phyloP scores from a whole-genome alignment of 257 asterid species.

The Scutellaria baicalensis region DNA sequence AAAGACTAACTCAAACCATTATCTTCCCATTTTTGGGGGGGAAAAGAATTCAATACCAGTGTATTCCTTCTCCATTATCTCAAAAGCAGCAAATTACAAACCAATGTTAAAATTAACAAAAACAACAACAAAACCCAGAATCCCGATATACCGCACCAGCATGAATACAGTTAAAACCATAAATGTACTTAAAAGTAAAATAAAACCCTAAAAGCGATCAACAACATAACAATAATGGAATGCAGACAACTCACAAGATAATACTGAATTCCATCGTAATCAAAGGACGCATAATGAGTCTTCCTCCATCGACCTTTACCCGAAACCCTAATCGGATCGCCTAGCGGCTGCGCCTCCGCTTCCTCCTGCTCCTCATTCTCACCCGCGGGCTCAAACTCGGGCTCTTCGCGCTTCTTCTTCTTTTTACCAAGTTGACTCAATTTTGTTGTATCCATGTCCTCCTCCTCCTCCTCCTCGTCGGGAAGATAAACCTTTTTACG shows the following conservation, averaged over 20 bases:
- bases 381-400: constrained; percentile 17
- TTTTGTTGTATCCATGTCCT: constrained; percentile 27
- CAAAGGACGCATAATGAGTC: constrained; percentile 46
- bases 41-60: not conserved
- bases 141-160: not conserved
- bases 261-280: constrained; percentile 66
- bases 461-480: constrained; percentile 36
- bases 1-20: not conserved
- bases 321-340: constrained; percentile 55
- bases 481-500: constrained; percentile 32
- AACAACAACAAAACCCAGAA: not conserved
- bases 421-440: constrained; percentile 19
- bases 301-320: constrained; percentile 59
- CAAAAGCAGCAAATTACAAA: not conserved
- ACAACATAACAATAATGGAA: not conserved
- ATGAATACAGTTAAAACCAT: not conserved
- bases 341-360: constrained; percentile 63
- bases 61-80: not conserved
- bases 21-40: not conserved
- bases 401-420: constrained; percentile 20
- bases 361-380: constrained; percentile 33
- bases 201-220: not conserved
- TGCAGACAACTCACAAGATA: constrained; percentile 50
- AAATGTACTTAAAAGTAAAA: not conserved
- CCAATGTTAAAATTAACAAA: not conserved